Conservation (phyloP, 768 basidiomycete species). For the Auricularia sp. region DNA sequence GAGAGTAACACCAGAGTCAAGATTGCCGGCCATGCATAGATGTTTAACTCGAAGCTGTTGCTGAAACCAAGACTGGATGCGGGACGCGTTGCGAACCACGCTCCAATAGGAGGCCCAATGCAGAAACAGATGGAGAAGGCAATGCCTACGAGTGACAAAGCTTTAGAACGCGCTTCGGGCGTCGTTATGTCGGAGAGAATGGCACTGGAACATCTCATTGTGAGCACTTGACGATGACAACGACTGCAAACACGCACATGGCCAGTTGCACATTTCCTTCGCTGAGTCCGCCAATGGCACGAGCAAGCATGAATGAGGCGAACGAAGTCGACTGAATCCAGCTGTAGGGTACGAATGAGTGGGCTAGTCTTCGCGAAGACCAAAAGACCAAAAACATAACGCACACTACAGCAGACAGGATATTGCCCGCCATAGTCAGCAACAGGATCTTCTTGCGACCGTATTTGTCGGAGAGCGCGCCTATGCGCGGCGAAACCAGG, state of each 20-base stretch:
- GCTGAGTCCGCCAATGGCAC: constrained; percentile 84
- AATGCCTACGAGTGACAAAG: constrained; percentile 87
- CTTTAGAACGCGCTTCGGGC: constrained; percentile 67
- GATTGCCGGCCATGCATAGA: constrained; percentile 84
- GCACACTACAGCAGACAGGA: constrained; percentile 78
- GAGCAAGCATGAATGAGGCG: constrained; percentile 79
- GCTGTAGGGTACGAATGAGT: constrained; percentile 26
- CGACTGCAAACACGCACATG: constrained; percentile 46
- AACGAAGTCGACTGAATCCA: constrained; percentile 90
- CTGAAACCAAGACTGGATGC: constrained; percentile 42
- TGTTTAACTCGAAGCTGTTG: constrained; percentile 59
- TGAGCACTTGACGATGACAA: neutral
- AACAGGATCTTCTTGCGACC: constrained; percentile 80
- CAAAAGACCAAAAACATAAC: constrained; percentile 19
- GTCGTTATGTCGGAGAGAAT: constrained; percentile 88
- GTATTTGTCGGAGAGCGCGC: constrained; percentile 77
- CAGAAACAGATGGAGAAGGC: constrained; percentile 95
- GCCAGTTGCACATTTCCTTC: constrained; percentile 97
- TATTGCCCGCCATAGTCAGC: constrained; percentile 85
- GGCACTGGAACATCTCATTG: constrained; percentile 42
- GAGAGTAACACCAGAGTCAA: constrained; percentile 70
- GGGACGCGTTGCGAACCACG: constrained; percentile 87
- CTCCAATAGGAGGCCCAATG: constrained; percentile 88
- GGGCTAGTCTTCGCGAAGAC: neutral
- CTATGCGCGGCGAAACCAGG: constrained; percentile 72